These are phyloP conservation scores for Gnomoniopsis sp. DNA, from an alignment of 2,329 filamentous ascomycete genomes.

Conservation along the genomic window DNA sequence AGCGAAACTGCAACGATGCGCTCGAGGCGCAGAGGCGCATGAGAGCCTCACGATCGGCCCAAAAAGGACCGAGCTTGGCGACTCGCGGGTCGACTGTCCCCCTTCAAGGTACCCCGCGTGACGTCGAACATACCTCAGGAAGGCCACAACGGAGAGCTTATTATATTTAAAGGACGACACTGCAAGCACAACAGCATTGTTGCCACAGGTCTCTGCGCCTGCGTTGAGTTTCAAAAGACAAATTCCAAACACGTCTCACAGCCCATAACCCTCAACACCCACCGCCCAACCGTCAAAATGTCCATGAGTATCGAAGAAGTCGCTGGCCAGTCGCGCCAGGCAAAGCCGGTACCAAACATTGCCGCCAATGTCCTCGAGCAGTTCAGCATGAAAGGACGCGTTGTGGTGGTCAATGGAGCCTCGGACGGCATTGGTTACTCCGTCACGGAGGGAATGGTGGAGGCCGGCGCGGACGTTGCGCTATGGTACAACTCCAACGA, in stretches of 20 bases:
- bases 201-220: too few species aligned
- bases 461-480: conserved; percentile 40
- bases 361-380: conserved; percentile 42
- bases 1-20: too few species aligned
- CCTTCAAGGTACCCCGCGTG: background rate
- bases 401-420: conserved; percentile 41
- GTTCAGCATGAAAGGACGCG: conserved; percentile 37
- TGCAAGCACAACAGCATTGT: background rate
- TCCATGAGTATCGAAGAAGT: conserved; percentile 35
- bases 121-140: background rate
- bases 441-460: conserved; percentile 42
- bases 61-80: conserved; percentile 4
- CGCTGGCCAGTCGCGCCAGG: conserved; percentile 30
- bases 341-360: conserved; percentile 34
- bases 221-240: background rate
- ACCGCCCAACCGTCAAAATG: conserved; percentile 25
- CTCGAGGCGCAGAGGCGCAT: background rate
- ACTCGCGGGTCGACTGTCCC: conserved; percentile 9
- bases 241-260: background rate
- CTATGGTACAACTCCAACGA: conserved; percentile 33
- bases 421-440: conserved; percentile 43
- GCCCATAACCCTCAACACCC: background rate
- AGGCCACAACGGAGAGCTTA: too few species aligned
- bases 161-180: background rate
- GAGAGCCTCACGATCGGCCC: conserved; percentile 1